Evolutionary conservation across 176 grass and related monocot species (phyloP), one percentile per base, ranked within the genome.

Genomic region (Alloteropsis semialata): DNA sequence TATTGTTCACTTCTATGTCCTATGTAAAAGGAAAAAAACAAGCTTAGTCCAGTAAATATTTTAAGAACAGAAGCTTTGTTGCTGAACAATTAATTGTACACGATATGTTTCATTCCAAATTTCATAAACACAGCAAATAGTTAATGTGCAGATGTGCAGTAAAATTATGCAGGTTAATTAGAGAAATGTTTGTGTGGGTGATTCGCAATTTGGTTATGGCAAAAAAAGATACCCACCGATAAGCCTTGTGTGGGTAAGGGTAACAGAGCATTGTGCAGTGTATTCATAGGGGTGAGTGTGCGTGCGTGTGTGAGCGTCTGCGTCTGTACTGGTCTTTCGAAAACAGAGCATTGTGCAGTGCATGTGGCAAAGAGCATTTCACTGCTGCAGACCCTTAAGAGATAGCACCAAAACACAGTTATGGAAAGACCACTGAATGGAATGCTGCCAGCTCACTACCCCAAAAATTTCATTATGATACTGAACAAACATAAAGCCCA

Each of bases 1-100:
- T 86, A 82, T 69, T 90, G 86, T 97, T 97, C 81, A 97, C 84
- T 85, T 97, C 90, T 45, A 87, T 64, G 84, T 97, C 95, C 95
- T 97, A 51, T 28, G 21, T 9, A 73, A 55, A 57, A 78, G 9
- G 21, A 30, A 27, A 2, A 32, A 65, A 48, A 50, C 15, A 76
- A 76, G 19, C 11, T 45, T 36, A 6, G 6, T 83, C 64, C 17
- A 63, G 27, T 36, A 72, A 49, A 42, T 14, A 45, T 25, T 15
- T 63, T n/a, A 43, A 53, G 32, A 71, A 70, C 71, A 55, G 8
- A 46, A 63, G 29, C 1, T 13, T 22, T 22, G 38, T 50, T 77
- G 77, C 46, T 87, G 19, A 74, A 33, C 13, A 33, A 21, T 78
- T 30, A 59, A 16, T 70, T 45, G 10, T 17, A 60, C n/a, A n/a